Evolutionary conservation across 306 rosid species (phyloP).

Genomic region (Vicia sativa): DNA sequence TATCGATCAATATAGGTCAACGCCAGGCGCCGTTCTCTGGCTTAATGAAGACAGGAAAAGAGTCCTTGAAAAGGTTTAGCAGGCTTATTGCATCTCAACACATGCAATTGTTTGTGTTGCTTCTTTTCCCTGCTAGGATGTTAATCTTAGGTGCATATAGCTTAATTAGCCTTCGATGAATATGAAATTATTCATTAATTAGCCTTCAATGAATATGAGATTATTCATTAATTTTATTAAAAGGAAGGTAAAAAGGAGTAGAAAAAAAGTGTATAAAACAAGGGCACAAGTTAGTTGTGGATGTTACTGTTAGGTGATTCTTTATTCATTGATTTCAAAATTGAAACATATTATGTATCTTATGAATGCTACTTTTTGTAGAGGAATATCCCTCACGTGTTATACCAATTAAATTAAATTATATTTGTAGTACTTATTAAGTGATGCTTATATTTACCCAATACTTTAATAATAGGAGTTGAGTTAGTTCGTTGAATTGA

Average conservation of each 20-base stretch:
- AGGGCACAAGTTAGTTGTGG: constrained; percentile 38
- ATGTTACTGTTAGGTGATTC: constrained; percentile 54
- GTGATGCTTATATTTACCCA: neutral
- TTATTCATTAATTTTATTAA: constrained; percentile 34
- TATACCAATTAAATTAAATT: neutral
- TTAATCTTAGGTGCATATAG: constrained; percentile 60
- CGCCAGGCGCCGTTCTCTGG: constrained; percentile 65
- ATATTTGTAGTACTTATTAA: neutral
- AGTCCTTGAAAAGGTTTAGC: constrained; percentile 69
- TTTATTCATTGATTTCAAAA: constrained; percentile 69
- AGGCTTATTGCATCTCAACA: constrained; percentile 78
- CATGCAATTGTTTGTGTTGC: constrained; percentile 76
- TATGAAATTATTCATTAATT: constrained; percentile 31
- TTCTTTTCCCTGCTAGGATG: constrained; percentile 65
- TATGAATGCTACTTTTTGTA: constrained; percentile 17
- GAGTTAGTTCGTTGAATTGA: constrained; percentile 11
- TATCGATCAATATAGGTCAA: constrained; percentile 45
- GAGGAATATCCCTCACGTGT: constrained; percentile 28
- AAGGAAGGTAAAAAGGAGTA: constrained; percentile 20
- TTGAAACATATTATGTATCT: constrained; percentile 10
- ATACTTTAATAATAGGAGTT: neutral
- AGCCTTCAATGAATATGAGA: constrained; percentile 35
- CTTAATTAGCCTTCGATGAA: constrained; percentile 45
- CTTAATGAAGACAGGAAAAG: constrained; percentile 60
- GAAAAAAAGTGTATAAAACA: constrained; percentile 28